Evolutionary conservation across 345 rosid species (phyloP).

Genomic region (Brassica nigra): DNA sequence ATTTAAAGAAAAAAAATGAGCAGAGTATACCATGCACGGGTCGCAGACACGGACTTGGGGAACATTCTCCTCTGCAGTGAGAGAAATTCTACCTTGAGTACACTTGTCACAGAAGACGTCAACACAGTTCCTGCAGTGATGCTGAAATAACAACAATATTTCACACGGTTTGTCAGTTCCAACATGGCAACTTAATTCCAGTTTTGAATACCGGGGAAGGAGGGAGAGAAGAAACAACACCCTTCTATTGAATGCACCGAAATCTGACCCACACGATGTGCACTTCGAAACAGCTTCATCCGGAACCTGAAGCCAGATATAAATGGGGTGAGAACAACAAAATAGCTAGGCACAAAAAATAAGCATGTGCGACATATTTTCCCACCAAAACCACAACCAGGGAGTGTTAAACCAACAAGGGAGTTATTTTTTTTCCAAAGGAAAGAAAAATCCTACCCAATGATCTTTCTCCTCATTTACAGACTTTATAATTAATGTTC

Average conservation of each 20-base stretch:
- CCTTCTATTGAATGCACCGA: conserved; percentile 82
- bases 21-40: conserved; percentile 72
- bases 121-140: conserved; percentile 97
- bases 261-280: conserved; percentile 78
- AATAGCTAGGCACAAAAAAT: neutral
- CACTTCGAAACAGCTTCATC: conserved; percentile 94
- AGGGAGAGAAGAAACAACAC: conserved; percentile 37
- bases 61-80: conserved; percentile 91
- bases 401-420: neutral
- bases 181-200: conserved; percentile 2
- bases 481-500: conserved; percentile 80
- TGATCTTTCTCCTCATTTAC: conserved; percentile 96
- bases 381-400: conserved; percentile 1
- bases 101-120: conserved; percentile 99
- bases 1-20: neutral
- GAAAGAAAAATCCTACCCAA: conserved; percentile 50
- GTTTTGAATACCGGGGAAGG: neutral
- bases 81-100: conserved; percentile 89
- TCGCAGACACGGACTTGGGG: conserved; percentile 96
- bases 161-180: conserved; percentile 6
- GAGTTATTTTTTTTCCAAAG: neutral
- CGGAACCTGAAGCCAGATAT: conserved; percentile 58
- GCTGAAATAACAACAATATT: conserved; percentile 52
- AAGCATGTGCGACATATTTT: neutral
- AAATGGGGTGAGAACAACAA: neutral